Base-by-base conservation (phyloP, 129 eudicot genomes). In the Flaveria robusta region DNA sequence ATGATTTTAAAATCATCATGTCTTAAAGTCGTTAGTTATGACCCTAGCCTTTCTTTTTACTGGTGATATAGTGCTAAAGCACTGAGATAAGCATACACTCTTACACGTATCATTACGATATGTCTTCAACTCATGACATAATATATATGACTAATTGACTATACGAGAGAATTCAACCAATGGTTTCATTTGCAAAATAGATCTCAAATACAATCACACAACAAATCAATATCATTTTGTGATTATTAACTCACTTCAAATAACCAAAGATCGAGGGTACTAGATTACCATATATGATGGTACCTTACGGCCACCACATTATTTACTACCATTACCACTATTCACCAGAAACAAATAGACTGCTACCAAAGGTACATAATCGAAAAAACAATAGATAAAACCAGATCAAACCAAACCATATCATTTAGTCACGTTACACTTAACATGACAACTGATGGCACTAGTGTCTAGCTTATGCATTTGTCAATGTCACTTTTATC, bases 281-380 rank as follows among this genome's bases (percentile, higher is more conserved):
- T 39, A 14, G 1, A 62, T 26, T 74, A 74, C 52, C 24, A 55
- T 8, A 42, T 42, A 42, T 59, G 64, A 49, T 60, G 39, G 31
- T 64, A 66, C 78, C 83, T 79, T 72, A 18, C 74, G 74, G 73
- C 78, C 62, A 64, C 58, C 73, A 72, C 79, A 34, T 50, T 63
- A 79, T 79, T 72, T 71, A 65, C 68, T 23, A 27, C 45, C 66
- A 71, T 52, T 37, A 45, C 39, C 60, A 65, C 39, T 20, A 29
- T 60, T 15, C 34, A 18, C 47, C 26, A 37, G n/a, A 3, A 65
- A 68, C 47, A 69, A 45, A 77, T 69, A 51, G 50, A 68, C 23
- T 46, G 47, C 50, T 8, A n/a, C 45, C 56, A 52, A 50, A 19
- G 16, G 66, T 51, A 50, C 74, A 20, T 41, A 22, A 16, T 43